phyloP scores from a whole-genome alignment of 2,329 filamentous ascomycete species.

The Capronia americana region DNA sequence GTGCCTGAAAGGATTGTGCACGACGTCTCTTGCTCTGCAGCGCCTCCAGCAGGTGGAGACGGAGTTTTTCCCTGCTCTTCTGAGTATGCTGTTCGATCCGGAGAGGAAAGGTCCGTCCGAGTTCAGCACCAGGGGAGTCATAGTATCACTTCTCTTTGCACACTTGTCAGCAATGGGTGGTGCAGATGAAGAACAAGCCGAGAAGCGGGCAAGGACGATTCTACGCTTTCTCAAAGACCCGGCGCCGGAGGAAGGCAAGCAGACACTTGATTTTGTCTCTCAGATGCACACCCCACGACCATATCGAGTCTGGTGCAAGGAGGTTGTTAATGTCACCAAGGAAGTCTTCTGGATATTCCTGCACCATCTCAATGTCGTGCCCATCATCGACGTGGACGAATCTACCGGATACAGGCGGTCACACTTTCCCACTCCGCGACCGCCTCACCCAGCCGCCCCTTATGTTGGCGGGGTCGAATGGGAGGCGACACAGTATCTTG shows the following conservation, averaged over 20 bases:
- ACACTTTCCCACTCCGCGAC: conserved; percentile 83
- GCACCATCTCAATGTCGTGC: conserved; percentile 87
- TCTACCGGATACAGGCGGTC: conserved; percentile 53
- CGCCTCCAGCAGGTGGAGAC: conserved; percentile 80
- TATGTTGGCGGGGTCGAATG: conserved; percentile 98
- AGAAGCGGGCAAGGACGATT: conserved; percentile 73
- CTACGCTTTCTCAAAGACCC: conserved; percentile 82
- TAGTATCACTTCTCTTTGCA: conserved; percentile 86
- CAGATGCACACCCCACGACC: conserved; percentile 87
- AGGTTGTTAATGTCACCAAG: conserved; percentile 90
- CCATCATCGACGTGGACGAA: conserved; percentile 50
- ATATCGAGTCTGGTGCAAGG: conserved; percentile 93
- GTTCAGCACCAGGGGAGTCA: conserved; percentile 89
- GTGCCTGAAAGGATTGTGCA: conserved; percentile 92
- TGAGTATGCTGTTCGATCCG: conserved; percentile 93
- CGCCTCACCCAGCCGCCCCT: conserved; percentile 89
- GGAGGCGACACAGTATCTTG: conserved; percentile 97
- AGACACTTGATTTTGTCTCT: conserved; percentile 82
- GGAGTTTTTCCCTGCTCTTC: conserved; percentile 81
- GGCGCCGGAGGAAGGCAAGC: conserved; percentile 73
- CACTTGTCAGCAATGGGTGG: conserved; percentile 70
- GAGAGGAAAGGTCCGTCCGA: conserved; percentile 97
- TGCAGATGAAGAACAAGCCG: conserved; percentile 66
- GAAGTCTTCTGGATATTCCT: conserved; percentile 99
- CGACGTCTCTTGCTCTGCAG: conserved; percentile 82